Percentiles rank a stretch among this genome's conserved stretches.
These are phyloP conservation scores for Starmera amethionina DNA, from an alignment of 805 yeast species.

Conservation along the genomic window DNA sequence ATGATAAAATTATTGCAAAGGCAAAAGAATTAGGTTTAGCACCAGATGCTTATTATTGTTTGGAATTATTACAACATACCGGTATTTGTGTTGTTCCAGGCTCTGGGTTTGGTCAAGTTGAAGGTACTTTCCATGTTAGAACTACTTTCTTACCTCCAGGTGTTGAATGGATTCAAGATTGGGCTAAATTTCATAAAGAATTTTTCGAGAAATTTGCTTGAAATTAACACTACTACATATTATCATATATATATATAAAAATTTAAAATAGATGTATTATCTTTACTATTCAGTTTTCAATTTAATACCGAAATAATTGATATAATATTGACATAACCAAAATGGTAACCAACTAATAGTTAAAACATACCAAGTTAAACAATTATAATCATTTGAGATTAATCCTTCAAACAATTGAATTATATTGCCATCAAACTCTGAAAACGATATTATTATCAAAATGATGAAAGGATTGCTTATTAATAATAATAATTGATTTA, in stretches of 20 bases:
- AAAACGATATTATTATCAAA: constrained; percentile 20
- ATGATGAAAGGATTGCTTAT: constrained; percentile 45
- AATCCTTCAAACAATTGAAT: constrained; percentile 34
- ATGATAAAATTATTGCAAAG: constrained; percentile 48
- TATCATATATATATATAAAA: not conserved
- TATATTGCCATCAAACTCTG: constrained; percentile 19
- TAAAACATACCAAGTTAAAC: constrained; percentile 80
- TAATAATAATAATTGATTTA: constrained; percentile 26
- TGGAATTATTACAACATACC: constrained; percentile 70
- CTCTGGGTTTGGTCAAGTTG: constrained; percentile 89
- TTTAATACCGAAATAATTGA: constrained; percentile 7
- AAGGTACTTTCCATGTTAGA: constrained; percentile 85
- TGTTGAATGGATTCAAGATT: constrained; percentile 69
- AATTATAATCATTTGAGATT: constrained; percentile 51
- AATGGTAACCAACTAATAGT: constrained; percentile 74
- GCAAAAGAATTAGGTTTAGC: constrained; percentile 48
- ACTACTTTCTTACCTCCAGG: constrained; percentile 98
- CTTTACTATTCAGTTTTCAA: not conserved
- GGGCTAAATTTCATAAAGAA: constrained; percentile 69
- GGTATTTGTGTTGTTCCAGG: constrained; percentile 99
- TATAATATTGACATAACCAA: constrained; percentile 45
- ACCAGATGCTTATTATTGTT: constrained; percentile 87
- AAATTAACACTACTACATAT: not conserved
- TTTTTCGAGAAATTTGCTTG: constrained; percentile 53
- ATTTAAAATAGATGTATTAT: not conserved